phyloP scores from a whole-genome alignment of 2,329 filamentous ascomycete species.

The Colletotrichum tropicale region DNA sequence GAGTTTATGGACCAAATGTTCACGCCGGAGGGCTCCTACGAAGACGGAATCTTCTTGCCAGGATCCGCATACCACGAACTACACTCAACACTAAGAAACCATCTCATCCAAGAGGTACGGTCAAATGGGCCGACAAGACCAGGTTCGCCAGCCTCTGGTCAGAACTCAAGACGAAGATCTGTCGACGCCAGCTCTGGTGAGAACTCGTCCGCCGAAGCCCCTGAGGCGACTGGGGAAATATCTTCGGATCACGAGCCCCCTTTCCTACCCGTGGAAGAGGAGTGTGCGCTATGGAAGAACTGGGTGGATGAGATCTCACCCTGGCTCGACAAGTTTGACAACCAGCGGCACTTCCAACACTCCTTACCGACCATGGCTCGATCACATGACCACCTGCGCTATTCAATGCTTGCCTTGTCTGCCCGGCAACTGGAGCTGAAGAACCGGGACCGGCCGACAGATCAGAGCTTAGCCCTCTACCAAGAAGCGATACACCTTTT shows the following conservation, averaged over 20 bases:
- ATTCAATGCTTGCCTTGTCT: constrained; percentile 59
- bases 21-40: constrained; percentile 34
- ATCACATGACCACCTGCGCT: constrained; percentile 50
- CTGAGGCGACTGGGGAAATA: not conserved
- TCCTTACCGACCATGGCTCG: constrained; percentile 55
- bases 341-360: constrained; percentile 54
- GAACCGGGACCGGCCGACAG: constrained; percentile 43
- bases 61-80: constrained; percentile 51
- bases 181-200: not conserved
- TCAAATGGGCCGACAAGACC: constrained; percentile 39
- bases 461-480: constrained; percentile 59
- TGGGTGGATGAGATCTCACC: constrained; percentile 46
- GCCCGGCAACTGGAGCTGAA: constrained; percentile 58
- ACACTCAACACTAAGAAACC: constrained; percentile 47
- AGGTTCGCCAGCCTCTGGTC: not conserved
- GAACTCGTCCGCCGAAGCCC: not conserved
- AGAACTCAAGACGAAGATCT: not conserved
- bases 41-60: constrained; percentile 49
- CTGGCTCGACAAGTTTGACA: constrained; percentile 64
- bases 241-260: constrained; percentile 19
- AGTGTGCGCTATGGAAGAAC: constrained; percentile 42
- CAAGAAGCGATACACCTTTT: constrained; percentile 55
- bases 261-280: constrained; percentile 28
- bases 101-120: constrained; percentile 47
- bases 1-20: constrained; percentile 29